Base-by-base conservation (phyloP, 202 grass and related monocot species). In the Brachypodium distachyon region DNA sequence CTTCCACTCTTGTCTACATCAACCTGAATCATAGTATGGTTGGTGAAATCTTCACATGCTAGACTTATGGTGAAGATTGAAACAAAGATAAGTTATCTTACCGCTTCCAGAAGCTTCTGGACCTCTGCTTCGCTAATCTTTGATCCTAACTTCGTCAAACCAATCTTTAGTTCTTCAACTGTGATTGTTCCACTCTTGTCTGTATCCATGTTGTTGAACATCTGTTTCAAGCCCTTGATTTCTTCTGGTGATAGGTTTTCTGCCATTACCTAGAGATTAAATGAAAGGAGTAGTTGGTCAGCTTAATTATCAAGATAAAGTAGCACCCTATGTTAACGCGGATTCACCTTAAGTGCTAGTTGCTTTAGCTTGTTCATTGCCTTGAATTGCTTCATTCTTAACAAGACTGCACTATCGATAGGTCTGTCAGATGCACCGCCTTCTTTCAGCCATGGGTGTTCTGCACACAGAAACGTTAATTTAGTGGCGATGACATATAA, bases 321-420 rank as follows among this genome's bases (percentile, higher is more conserved):
- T 25, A 66, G 70, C 10, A 70, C 5, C 11, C 41, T 44, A 2
- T 40, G 19, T 73, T 66, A 32, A 73, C 70, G 67, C 72, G 19
- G 50, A 51, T 51, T 55, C 53, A 94, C 89, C 89, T 89, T 88
- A 27, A 98, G 79, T 14, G 91, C 89, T 40, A 98, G 70, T 73
- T 90, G 93, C 83, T 94, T 97, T 47, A 94, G 77, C 63, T 94
- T 97, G 89, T 94, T 97, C 82, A 93, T 97, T 66, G 89, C 95
- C 53, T 84, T 88, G 84, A 98, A 98, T 72, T 92, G 91, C 76
- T 85, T 98, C 91, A 98, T 94, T 84, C 91, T 88, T 68, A 40
- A 65, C 49, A 98, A 77, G n/a, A 92, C 89, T 23, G 95, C 91
- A 7, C 84, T 98, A 37, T 94, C 73, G 26, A 98, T 86, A 63